Evolutionary conservation across 1,139 yeast genomes (phyloP), one percentile per base, ranked within the genome.

Genomic region (Blastobotrys aristatus): DNA sequence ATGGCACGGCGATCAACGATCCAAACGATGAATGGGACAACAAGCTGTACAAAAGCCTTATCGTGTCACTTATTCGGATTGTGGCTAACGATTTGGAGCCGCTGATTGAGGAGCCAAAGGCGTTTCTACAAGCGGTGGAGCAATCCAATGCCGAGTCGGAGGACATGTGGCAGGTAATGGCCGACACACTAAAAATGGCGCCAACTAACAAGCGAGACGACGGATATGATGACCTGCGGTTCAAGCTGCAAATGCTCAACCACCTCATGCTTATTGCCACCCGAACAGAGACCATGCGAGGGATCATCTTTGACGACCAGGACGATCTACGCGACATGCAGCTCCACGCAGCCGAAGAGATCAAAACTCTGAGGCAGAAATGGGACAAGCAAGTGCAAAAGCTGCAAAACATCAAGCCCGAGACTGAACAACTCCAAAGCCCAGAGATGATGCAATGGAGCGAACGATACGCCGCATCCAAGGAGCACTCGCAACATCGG

Each of bases 21-120:
- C 68, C 69, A 16, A 55, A 62, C 10, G 53, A 53, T 21, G 61
- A 60, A 10, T 69, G 73, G 72, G 59, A 59, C 46, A 69, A 62
- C 47, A 60, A 60, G 44, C 55, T 68, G 40, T 64, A 57, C 57
- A 69, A 69, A 52, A 58, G 66, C n/a, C 56, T 65, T 10, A 54
- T 61, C n/a, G 53, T 62, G 11, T 52, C 65, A 10, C 53, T 69
- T 32, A 47, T 69, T 32, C 50, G 60, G 38, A 54, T 68, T 13
- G 50, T 69, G 13, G 56, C 57, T 27, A 61, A 64, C 47, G 72
- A 68, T 49, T 44, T 55, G 10, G 53, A 47, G 29, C 66, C 67
- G 4, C 48, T 57, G 27, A 51, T 61, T 26, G 54, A 48, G 36
- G 54, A 57, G 27, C 52, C 55, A 1, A 58, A 50, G 48, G 43